A percentile compares a stretch with the other conserved stretches of the same genome.
These are phyloP conservation scores for Hypericum perforatum DNA, from an alignment of 345 rosid species.

Conservation along the genomic window DNA sequence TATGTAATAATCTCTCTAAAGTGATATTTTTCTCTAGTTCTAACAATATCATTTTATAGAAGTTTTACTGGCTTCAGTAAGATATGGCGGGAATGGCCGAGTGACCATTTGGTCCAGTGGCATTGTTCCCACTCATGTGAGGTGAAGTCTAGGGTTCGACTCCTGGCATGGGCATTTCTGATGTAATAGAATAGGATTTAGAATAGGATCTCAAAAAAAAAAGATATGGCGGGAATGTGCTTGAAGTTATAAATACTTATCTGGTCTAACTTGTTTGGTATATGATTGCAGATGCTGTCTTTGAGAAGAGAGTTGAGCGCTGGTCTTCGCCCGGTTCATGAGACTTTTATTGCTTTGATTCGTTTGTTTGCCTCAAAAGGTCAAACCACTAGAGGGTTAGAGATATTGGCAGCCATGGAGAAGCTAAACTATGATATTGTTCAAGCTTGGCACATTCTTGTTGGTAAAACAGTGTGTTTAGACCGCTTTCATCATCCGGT, in stretches of 20 bases:
- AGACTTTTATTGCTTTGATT: constrained; percentile 61
- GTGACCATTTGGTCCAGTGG: too few relatives aligned
- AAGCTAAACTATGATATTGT: constrained; percentile 72
- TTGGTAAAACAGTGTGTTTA: constrained; percentile 39
- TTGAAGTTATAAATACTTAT: neutral
- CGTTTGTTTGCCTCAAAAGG: constrained; percentile 72
- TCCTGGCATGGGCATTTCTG: too few relatives aligned
- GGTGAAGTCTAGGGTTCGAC: too few relatives aligned
- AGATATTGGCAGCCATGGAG: constrained; percentile 77
- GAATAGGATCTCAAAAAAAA: too few relatives aligned
- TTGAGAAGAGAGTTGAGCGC: constrained; percentile 73
- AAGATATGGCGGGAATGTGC: too few relatives aligned
- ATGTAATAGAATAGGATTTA: too few relatives aligned
- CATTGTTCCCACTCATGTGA: too few relatives aligned
- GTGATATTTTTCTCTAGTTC: too few relatives aligned
- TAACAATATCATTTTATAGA: too few relatives aligned
- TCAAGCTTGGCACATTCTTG: constrained; percentile 80
- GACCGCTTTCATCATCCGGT: constrained; percentile 1
- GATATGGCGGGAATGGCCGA: too few relatives aligned
- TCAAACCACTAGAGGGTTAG: constrained; percentile 55
- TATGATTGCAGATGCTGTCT: constrained; percentile 65
- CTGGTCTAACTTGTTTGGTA: neutral
- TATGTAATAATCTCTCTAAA: too few relatives aligned
- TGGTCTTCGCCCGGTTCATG: constrained; percentile 73
- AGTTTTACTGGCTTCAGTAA: too few relatives aligned